Conservation (phyloP, 1,284 basidiomycete genomes). For the Mrakiaceae sp. region DNA sequence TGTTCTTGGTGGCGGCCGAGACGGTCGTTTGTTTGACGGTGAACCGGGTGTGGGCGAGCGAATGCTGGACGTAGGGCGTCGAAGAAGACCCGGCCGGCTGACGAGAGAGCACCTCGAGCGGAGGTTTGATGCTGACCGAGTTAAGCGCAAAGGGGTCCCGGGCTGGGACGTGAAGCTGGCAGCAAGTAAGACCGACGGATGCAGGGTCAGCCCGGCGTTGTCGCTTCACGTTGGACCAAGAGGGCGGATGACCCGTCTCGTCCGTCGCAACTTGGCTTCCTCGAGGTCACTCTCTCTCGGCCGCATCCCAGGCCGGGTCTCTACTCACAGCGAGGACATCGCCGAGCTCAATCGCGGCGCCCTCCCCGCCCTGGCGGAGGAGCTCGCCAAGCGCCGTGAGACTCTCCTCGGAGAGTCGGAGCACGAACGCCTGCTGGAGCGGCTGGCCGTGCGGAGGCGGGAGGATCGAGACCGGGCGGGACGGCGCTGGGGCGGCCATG, state of each 20-base stretch:
- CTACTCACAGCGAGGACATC: background rate
- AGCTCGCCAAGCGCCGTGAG: constrained; percentile 10
- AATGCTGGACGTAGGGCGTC: background rate
- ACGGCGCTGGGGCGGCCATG: background rate
- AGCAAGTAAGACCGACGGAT: background rate
- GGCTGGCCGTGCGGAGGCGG: constrained; percentile 3
- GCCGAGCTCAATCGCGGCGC: constrained; percentile 2
- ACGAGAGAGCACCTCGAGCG: constrained; percentile 3
- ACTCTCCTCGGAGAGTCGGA: constrained; percentile 12
- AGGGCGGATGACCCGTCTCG: background rate
- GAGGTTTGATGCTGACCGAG: background rate
- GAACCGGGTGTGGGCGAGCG: constrained; percentile 6
- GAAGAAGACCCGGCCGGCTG: background rate
- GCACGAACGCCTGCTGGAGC: constrained; percentile 1
- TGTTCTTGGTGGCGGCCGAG: constrained; percentile 12
- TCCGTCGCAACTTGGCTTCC: background rate
- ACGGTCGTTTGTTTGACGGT: constrained; percentile 11
- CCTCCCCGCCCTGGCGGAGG: background rate
- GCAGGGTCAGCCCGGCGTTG: too few relatives aligned
- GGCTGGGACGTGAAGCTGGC: background rate
- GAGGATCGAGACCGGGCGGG: background rate
- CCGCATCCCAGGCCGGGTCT: background rate
- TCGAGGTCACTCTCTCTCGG: background rate
- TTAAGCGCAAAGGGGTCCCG: background rate
- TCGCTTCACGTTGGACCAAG: background rate